Base-by-base conservation (phyloP, 2,329 filamentous ascomycete genomes). In the Diaporthe sp. region DNA sequence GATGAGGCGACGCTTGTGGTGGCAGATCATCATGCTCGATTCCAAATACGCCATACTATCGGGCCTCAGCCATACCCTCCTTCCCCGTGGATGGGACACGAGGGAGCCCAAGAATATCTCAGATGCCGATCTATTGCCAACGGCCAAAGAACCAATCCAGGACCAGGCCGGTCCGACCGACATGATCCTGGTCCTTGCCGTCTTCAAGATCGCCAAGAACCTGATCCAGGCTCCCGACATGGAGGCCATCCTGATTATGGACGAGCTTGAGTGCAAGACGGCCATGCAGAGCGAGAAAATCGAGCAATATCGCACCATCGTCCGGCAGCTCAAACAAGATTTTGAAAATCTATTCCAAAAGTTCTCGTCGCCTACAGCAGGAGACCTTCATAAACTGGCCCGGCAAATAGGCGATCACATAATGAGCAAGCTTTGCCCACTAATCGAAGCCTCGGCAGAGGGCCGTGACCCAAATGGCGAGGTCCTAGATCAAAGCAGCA, bases 1-100 rank as follows among this genome's bases (percentile, higher is more conserved):
- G 79, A 93, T 93, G 86, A 87, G 91, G n/a, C 85, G 92, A 56
- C 85, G 92, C 9, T 84, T 93, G 27, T 94, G 92, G 92, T 92
- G 90, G 91, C 88, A 90, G 78, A 87, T 93, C 35, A 85, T 91
- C 65, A 83, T 92, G 72, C 84, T 90, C 70, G 90, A 92, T 75
- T 84, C 87, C 56, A 88, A 89, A 76, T 88, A 88, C 72, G 90
- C 89, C 55, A 81, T 91, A 73, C 83, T 89, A 73, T 91, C 90
- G 6, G 90, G 90, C 1, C 85, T 92, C 32, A 89, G 85, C 73
- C 86, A 88, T 76, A 86, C 87, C 13, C 81, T 88, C 70, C 81
- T 90, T 3, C 86, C 87, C 5, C 84, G 83, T n/a, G 84, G 84
- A 53, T 91, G 88, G 87, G 87, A 91, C 74, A 90, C 90, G 7